phyloP scores from a whole-genome alignment of 352 stramenopile species.

The Phytophthora ohioensis region DNA sequence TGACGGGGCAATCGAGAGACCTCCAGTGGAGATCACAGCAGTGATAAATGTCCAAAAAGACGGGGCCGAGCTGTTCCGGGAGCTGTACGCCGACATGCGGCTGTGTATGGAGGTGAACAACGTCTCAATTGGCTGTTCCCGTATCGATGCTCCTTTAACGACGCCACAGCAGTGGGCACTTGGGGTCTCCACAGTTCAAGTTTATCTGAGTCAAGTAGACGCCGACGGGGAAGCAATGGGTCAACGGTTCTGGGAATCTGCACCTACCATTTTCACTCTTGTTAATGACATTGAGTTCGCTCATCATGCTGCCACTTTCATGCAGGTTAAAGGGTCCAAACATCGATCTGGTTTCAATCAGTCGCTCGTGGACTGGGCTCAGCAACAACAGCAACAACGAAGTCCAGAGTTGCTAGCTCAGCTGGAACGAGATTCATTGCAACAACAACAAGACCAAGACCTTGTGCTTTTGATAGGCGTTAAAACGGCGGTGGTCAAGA shows the following conservation, averaged over 20 bases:
- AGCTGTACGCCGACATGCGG: neutral
- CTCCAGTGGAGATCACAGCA: neutral
- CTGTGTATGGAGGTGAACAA: conserved; percentile 1
- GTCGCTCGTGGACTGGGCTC: neutral
- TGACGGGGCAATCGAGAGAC: neutral
- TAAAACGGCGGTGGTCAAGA: conserved; percentile 42
- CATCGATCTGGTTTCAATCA: neutral
- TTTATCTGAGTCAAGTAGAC: conserved; percentile 2
- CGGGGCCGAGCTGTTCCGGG: neutral
- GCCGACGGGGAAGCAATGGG: neutral
- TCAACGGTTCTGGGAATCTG: neutral
- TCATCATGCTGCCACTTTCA: neutral
- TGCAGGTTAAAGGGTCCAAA: neutral
- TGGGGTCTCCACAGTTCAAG: neutral
- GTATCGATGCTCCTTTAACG: neutral
- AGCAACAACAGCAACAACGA: neutral
- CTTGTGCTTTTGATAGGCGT: conserved; percentile 47
- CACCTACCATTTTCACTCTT: neutral
- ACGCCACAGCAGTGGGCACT: neutral
- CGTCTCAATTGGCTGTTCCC: neutral
- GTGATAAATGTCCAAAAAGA: neutral
- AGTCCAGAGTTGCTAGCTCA: neutral
- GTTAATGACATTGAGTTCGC: neutral
- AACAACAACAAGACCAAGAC: neutral
- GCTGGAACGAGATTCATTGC: neutral